phyloP scores from a whole-genome alignment of 2,329 filamentous ascomycete species.

The Thyridium curvatum region DNA sequence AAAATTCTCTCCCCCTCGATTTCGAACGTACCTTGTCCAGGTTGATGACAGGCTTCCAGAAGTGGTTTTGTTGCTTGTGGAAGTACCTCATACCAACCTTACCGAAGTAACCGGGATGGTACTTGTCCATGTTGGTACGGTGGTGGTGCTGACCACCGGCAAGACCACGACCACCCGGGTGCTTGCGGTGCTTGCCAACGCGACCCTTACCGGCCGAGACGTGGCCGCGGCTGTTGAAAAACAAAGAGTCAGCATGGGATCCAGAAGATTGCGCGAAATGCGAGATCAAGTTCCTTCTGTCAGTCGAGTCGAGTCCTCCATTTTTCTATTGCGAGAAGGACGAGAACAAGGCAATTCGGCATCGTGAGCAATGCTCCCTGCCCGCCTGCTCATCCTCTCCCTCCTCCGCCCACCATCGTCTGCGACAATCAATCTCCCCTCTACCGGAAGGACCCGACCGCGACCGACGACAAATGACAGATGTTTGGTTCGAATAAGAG shows the following conservation, averaged over 20 bases:
- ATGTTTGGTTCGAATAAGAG: constrained; percentile 7
- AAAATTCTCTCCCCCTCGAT: not conserved
- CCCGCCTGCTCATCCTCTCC: constrained; percentile 3
- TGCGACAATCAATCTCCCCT: too few species aligned
- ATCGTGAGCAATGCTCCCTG: not conserved
- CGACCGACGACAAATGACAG: constrained; percentile 1
- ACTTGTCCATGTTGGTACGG: constrained; percentile 78
- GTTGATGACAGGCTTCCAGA: constrained; percentile 99
- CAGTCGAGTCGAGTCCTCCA: not conserved
- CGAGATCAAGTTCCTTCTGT: constrained; percentile 3
- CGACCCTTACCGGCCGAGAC: constrained; percentile 98
- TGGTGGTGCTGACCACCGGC: constrained; percentile 99
- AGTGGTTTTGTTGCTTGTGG: constrained; percentile 92
- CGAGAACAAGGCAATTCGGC: not conserved
- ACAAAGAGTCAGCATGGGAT: constrained; percentile 21
- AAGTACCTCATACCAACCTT: constrained; percentile 95
- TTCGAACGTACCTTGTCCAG: constrained; percentile 80
- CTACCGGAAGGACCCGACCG: constrained; percentile 1
- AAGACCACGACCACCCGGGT: constrained; percentile 74
- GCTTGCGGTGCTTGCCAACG: constrained; percentile 98
- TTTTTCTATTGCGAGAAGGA: not conserved
- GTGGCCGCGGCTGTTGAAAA: constrained; percentile 73
- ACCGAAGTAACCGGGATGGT: constrained; percentile 99
- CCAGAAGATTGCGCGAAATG: constrained; percentile 3
- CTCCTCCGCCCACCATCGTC: too few species aligned